A percentile compares a stretch with the other conserved stretches of the same genome.
Evolutionary conservation across 1,139 yeast species (phyloP).

Genomic region (Pichia sp.): DNA sequence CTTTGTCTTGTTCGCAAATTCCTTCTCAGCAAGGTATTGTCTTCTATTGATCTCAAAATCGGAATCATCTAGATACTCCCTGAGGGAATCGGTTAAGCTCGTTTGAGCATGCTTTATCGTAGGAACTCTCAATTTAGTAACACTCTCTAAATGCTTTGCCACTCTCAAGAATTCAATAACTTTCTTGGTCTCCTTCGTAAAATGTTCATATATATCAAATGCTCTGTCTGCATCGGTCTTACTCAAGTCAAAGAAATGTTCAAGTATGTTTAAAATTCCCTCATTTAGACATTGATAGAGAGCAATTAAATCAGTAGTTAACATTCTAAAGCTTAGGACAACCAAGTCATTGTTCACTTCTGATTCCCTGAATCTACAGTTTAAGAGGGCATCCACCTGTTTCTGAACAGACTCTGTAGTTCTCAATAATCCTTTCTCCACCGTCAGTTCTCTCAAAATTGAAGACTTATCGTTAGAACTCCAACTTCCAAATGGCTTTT

Average conservation of each 20-base stretch:
- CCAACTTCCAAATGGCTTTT: slow-evolving; percentile 25
- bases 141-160: slow-evolving; percentile 81
- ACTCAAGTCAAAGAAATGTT: slow-evolving; percentile 91
- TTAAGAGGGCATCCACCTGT: slow-evolving; percentile 69
- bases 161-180: slow-evolving; percentile 83
- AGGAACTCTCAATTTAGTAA: slow-evolving; percentile 88
- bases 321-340: slow-evolving; percentile 74
- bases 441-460: slow-evolving; percentile 52
- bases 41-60: slow-evolving; percentile 73
- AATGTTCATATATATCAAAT: slow-evolving; percentile 71
- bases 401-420: slow-evolving; percentile 80
- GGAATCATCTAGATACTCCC: slow-evolving; percentile 84
- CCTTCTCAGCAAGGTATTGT: slow-evolving; percentile 66
- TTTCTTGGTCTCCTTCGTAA: slow-evolving; percentile 79
- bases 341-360: slow-evolving; percentile 80
- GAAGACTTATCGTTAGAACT: slow-evolving; percentile 40
- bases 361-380: slow-evolving; percentile 65
- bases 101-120: slow-evolving; percentile 97
- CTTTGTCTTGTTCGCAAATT: slow-evolving; percentile 17
- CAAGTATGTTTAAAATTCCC: slow-evolving; percentile 87
- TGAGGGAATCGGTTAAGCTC: slow-evolving; percentile 76
- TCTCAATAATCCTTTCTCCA: slow-evolving; percentile 77
- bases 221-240: slow-evolving; percentile 83
- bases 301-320: slow-evolving; percentile 79
- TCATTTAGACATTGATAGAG: slow-evolving; percentile 87